These are phyloP conservation scores for Starmerella davenportii DNA, from an alignment of 805 yeast species.

Conservation along the genomic window DNA sequence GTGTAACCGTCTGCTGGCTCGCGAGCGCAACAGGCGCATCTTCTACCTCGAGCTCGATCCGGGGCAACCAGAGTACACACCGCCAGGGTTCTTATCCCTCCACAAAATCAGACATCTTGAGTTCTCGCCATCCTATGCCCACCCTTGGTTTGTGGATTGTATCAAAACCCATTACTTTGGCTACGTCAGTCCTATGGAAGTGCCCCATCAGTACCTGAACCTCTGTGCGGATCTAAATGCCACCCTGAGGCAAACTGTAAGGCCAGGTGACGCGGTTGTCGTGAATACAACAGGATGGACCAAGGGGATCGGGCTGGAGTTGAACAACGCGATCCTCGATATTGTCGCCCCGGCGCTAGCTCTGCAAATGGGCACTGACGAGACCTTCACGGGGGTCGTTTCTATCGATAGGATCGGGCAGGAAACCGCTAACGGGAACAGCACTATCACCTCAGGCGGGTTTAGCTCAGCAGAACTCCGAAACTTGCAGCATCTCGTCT, in stretches of 20 bases:
- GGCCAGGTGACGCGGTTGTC: slow-evolving; percentile 23
- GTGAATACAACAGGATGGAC: slow-evolving; percentile 85
- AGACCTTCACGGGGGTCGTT: slow-evolving; percentile 7
- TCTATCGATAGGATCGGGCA: slow-evolving; percentile 6
- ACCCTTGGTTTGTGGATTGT: slow-evolving; percentile 16
- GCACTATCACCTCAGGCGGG: slow-evolving; percentile 22
- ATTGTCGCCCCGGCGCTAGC: slow-evolving; percentile 37
- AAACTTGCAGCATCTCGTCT: slow-evolving; percentile 17
- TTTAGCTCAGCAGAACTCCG: slow-evolving; percentile 16
- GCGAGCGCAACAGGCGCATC: slow-evolving; percentile 20
- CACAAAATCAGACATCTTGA: slow-evolving; percentile 23
- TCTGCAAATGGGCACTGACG: slow-evolving; percentile 35
- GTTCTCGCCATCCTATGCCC: slow-evolving; percentile 27
- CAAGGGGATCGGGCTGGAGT: slow-evolving; percentile 63
- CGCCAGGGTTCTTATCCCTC: slow-evolving; percentile 53
- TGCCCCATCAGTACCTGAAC: slow-evolving; percentile 38
- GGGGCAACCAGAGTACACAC: slow-evolving; percentile 66
- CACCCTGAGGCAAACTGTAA: neutral
- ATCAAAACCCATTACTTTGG: slow-evolving; percentile 35
- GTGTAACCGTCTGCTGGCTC: slow-evolving; percentile 8
- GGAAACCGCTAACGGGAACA: neutral
- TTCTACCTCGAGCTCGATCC: slow-evolving; percentile 66
- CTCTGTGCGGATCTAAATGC: slow-evolving; percentile 28
- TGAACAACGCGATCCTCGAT: slow-evolving; percentile 31
- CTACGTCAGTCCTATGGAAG: slow-evolving; percentile 46